Base-by-base conservation (phyloP, 108 stramenopile genomes). In the Cylindrotheca closterium region DNA sequence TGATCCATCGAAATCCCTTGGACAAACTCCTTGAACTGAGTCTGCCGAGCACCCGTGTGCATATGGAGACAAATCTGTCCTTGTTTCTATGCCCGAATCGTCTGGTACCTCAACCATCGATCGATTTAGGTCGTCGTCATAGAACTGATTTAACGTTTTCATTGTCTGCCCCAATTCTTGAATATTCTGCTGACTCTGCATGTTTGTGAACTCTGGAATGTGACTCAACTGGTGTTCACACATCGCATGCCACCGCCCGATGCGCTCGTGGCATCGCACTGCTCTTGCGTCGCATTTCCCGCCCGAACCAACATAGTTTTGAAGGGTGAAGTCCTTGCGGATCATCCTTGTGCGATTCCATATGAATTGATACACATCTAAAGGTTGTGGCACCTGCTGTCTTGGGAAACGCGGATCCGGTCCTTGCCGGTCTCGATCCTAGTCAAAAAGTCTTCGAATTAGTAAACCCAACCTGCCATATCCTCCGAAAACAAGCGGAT, bases 331-430 rank as follows among this genome's bases (percentile, higher is more conserved):
- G 73, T 95, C 94, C 60, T 91, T 91, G 58, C 89, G 79, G 27
- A 93, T 76, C 89, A 89, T 89, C 31, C 91, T 75, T 22, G 88
- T 89, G 19, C 94, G 67, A 77, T 96, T 88, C 92, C 92, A 96
- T 55, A 96, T 83, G 50, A 96, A 96, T 51, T 87, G 84, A 71
- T 96, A 93, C 4, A 92, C 90, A 63, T 93, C 92, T 21, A 96
- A 71, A 4, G 91, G 65, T 3, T 85, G 80, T 2, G 94, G 91
- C 1, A 49, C 60, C 19, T 73, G 68, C 3, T 61, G 60, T 47
- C 69, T 42, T 19, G 85, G 75, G 74, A 78, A 90, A 30, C 94
- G 76, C 23, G 76, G 78, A 65, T 95, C 94, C 1, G 84, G 75
- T 30, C 94, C 94, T 79, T 95, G 94, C 58, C 94, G 82, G 63